Evolutionary conservation across 768 basidiomycete species (phyloP), one percentile per base, ranked within the genome.

Genomic region (Multifurca ochricompacta): DNA sequence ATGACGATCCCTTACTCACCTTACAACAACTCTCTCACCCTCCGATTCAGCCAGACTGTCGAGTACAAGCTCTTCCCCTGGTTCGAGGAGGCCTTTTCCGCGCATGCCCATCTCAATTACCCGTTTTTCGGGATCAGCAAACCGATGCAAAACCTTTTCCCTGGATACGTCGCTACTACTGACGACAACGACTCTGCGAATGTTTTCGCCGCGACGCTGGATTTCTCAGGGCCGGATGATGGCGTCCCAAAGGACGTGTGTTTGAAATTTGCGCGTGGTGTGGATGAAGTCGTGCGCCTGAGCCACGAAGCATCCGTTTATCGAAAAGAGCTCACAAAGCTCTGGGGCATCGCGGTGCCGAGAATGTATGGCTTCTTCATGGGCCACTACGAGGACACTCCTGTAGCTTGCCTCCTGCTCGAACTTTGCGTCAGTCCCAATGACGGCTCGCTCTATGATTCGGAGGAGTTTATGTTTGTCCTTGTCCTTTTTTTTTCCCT

Each of bases 221-320:
- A 57, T 8, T 48, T 52, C 43, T 16, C 19, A 1, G 45, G 56
- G 8, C 28, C 56, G 11, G 25, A 34, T 18, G 27, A 52, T 18
- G 50, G 21, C 10, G 27, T 52, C 39, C 56, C 56, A 14, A 34
- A 31, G 39, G n/a, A 42, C 8, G 45, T 57, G 6, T 57, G 56
- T n/a, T 19, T 52, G 6, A 57, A 57, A 30, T 4, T 57, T 19
- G 56, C 56, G 0, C 56, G 51, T 10, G 56, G 56, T 6, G 49
- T 52, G 13, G 56, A 57, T 27, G 56, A 52, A 34, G 50, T 57
- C 11, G 56, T 57, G 16, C 56, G 37, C 6, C 39, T 57, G 7
- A 57, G 45, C 14, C 56, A 37, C 39, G 56, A 57, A 19, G 56
- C 56, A 19, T 47, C 56, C 45, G n/a, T 57, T 9, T 57, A 57